Base-by-base conservation (phyloP, 1,139 yeast genomes). In the Blastobotrys proliferans region DNA sequence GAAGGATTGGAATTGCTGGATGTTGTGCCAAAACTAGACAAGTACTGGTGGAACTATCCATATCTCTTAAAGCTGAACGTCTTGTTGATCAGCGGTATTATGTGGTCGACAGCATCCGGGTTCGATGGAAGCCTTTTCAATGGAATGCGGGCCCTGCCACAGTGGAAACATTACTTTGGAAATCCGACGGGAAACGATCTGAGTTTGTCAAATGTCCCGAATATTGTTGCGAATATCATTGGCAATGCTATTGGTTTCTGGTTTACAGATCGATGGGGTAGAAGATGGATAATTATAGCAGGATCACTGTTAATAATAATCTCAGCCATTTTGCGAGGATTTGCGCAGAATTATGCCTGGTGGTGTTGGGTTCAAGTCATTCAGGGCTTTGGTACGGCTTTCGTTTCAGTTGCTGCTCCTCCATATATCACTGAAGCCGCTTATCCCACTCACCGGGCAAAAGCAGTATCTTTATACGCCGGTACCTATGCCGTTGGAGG, bases 401-500 rank as follows among this genome's bases (percentile, higher is more conserved):
- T 36, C 4, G 18, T 34, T 10, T 16, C 41, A 4, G 25, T 40
- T 10, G 25, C 40, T 21, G 44, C 47, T 1, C 45, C 46, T 3
- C 49, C 49, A 8, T 24, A 40, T 21, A 30, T 30, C 13, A 29
- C 50, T 14, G 50, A 47, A 28, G 24, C 40, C n/a, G 44, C 50
- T 6, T 44, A 48, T 24, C 51, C 51, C 18, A 13, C 46, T 22
- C 45, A 48, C 29, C 34, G 51, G 22, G 43, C 69, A 17, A 33
- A 33, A 20, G 27, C 25, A 9, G 36, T 33, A 2, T 33, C 36
- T 5, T 14, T 33, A 50, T 63, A 33, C 49, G 62, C 64, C 17
- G 55, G 66, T 27, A 74, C 80, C 19, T 73, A 75, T 73, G 66
- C 74, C 55, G 52, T 75, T 38, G 83, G 83, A 30, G 74, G 80